These are phyloP conservation scores for Ophiorrhiza pumila DNA, from an alignment of 257 asterid genomes.

Conservation along the genomic window DNA sequence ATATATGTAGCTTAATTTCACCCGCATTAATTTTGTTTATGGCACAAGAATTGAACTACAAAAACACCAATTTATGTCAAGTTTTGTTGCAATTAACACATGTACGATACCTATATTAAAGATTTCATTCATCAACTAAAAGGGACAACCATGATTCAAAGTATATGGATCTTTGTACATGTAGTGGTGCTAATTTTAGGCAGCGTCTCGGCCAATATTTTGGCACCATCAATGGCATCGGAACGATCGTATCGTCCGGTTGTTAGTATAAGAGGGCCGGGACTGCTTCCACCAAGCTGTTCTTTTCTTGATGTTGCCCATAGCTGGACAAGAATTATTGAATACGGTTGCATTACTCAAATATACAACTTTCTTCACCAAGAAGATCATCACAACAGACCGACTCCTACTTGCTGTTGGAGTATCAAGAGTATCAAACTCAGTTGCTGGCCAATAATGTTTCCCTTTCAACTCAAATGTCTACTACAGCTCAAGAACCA, in stretches of 20 bases:
- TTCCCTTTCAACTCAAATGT: not conserved
- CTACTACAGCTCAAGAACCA: not conserved
- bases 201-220: not conserved
- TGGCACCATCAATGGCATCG: not conserved
- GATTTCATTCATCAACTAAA: not conserved
- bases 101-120: not conserved
- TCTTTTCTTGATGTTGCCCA: not conserved
- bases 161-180: not conserved
- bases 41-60: no score
- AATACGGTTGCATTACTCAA: constrained; percentile 1
- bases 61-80: no score
- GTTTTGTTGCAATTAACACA: no score
- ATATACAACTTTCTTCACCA: not conserved
- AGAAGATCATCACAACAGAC: not conserved
- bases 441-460: constrained; percentile 11
- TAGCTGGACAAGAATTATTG: not conserved
- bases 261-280: constrained; percentile 1
- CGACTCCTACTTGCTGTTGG: not conserved
- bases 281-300: not conserved
- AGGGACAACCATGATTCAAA: not conserved
- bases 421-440: not conserved
- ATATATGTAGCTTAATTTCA: no score
- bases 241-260: not conserved
- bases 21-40: no score
- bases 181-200: not conserved